These are phyloP conservation scores for Capronia americana DNA, from an alignment of 2,329 filamentous ascomycete genomes.

Conservation along the genomic window DNA sequence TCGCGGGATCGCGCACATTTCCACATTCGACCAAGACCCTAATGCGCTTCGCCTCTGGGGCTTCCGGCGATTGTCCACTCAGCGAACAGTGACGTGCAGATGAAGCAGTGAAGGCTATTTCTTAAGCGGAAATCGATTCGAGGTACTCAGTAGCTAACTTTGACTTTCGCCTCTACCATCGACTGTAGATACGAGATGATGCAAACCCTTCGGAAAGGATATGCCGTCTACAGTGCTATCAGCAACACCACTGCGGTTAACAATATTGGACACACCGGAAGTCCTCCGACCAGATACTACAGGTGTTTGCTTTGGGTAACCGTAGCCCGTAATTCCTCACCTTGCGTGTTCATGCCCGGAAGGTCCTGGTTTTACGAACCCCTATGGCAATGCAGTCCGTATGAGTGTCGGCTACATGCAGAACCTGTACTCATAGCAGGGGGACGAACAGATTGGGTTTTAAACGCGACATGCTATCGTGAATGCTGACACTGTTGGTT, in stretches of 20 bases:
- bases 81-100: conserved; percentile 1
- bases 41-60: background rate
- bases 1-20: conserved; percentile 14
- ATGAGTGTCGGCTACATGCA: background rate
- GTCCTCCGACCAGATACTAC: background rate
- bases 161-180: background rate
- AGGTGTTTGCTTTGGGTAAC: background rate
- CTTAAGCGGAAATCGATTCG: background rate
- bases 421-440: background rate
- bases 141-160: background rate
- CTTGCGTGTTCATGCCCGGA: background rate
- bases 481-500: background rate
- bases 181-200: background rate
- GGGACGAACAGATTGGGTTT: background rate
- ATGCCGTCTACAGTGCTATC: background rate
- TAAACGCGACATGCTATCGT: background rate
- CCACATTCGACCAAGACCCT: background rate
- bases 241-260: background rate
- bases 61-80: background rate
- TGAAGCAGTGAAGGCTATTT: background rate
- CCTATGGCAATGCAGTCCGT: background rate
- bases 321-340: background rate
- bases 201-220: background rate
- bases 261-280: background rate
- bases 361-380: background rate